Evolutionary conservation across 75 land plant species (phyloP).

Genomic region (Pinus albicaulis): DNA sequence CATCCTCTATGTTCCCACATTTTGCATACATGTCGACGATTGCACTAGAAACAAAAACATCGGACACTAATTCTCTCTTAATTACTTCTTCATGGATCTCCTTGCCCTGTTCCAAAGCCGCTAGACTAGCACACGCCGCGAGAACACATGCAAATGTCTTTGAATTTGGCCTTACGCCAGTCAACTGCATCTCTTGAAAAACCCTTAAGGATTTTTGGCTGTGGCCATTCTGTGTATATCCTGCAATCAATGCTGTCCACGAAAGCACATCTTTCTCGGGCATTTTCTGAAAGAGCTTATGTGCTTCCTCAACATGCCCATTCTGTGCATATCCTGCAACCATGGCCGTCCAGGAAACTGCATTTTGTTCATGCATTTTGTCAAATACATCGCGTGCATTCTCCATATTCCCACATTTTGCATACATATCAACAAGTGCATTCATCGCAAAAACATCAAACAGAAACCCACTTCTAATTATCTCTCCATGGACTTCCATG

Average conservation of each 20-base stretch:
- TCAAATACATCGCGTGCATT: conserved; percentile 5
- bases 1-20: conserved; percentile 14
- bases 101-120: conserved; percentile 11
- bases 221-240: conserved; percentile 10
- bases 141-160: conserved; percentile 14
- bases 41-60: conserved; percentile 23
- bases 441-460: conserved; percentile 37
- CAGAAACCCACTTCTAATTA: conserved; percentile 23
- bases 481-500: conserved; percentile 30
- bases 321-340: conserved; percentile 52
- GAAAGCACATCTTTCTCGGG: conserved; percentile 12
- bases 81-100: conserved; percentile 7
- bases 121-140: conserved; percentile 19
- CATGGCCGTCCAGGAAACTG: conserved; percentile 54
- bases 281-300: conserved; percentile 11
- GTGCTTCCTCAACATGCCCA: conserved; percentile 43
- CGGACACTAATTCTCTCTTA: not conserved
- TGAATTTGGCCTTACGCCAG: conserved; percentile 9
- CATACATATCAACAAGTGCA: conserved; percentile 41
- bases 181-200: conserved; percentile 14
- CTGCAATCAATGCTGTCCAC: conserved; percentile 13
- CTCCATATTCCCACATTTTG: conserved; percentile 24
- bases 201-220: conserved; percentile 7
- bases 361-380: conserved; percentile 15
- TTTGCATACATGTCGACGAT: conserved; percentile 26